A percentile compares a stretch with the other conserved stretches of the same genome.
These are phyloP conservation scores for Fusarium circinatum DNA, from an alignment of 2,329 filamentous ascomycete species.

Conservation along the genomic window DNA sequence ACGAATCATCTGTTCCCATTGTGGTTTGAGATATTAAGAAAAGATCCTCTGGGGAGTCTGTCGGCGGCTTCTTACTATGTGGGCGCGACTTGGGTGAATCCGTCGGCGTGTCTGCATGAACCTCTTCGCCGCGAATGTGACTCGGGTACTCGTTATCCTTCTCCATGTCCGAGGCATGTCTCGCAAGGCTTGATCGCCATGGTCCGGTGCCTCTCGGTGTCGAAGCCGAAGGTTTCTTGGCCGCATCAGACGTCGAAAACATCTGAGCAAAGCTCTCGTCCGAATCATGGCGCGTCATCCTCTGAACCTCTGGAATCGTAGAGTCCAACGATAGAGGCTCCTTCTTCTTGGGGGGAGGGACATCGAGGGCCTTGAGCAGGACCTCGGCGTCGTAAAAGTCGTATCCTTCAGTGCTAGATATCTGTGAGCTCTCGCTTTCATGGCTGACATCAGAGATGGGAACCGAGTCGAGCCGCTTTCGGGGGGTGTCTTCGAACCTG, in stretches of 20 bases:
- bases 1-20: slow-evolving; percentile 48
- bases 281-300: slow-evolving; percentile 61
- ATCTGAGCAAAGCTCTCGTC: slow-evolving; percentile 68
- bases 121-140: slow-evolving; percentile 56
- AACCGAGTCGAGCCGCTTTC: slow-evolving; percentile 60
- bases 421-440: slow-evolving; percentile 58
- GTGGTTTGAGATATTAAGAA: slow-evolving; percentile 62
- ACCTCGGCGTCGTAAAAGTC: slow-evolving; percentile 73
- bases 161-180: slow-evolving; percentile 44
- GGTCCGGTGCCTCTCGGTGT: slow-evolving; percentile 24
- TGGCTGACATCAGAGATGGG: slow-evolving; percentile 63
- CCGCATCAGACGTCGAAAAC: slow-evolving; percentile 66
- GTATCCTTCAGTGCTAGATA: slow-evolving; percentile 69
- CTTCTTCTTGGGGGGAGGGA: slow-evolving; percentile 57
- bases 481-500: slow-evolving; percentile 49
- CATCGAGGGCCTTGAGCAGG: slow-evolving; percentile 62
- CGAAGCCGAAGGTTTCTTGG: slow-evolving; percentile 40
- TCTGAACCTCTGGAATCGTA: slow-evolving; percentile 41
- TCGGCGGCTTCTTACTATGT: background rate
- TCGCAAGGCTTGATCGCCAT: slow-evolving; percentile 44
- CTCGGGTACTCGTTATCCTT: slow-evolving; percentile 55
- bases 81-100: slow-evolving; percentile 5
- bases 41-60: slow-evolving; percentile 52
- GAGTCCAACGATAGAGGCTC: slow-evolving; percentile 48
- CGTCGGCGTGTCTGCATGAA: slow-evolving; percentile 40